These are phyloP conservation scores for Suhomyces anneliseae DNA, from an alignment of 1,139 yeast genomes.

Conservation along the genomic window DNA sequence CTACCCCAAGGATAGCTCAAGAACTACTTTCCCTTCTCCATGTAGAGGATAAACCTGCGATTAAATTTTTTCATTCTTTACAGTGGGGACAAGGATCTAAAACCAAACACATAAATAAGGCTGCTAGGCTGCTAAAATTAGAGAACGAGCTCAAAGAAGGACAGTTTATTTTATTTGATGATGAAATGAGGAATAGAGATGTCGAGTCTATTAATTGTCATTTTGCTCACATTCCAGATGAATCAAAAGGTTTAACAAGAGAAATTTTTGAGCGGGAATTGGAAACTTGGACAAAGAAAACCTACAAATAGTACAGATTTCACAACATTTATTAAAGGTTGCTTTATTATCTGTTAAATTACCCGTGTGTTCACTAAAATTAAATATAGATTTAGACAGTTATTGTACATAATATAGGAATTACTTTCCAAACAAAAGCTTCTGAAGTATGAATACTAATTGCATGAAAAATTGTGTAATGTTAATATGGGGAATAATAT, in stretches of 20 bases:
- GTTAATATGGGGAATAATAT: constrained; percentile 21
- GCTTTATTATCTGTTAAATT: too few relatives aligned
- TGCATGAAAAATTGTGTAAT: constrained; percentile 21
- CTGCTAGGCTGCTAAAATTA: constrained; percentile 41
- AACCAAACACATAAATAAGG: constrained; percentile 52
- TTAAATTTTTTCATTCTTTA: constrained; percentile 47
- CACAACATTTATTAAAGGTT: too few relatives aligned
- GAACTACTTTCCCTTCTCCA: constrained; percentile 50
- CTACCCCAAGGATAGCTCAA: constrained; percentile 62
- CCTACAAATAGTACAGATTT: not conserved
- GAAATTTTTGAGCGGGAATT: constrained; percentile 47
- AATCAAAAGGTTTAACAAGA: constrained; percentile 51
- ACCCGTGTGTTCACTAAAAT: too few relatives aligned
- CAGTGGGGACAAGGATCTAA: constrained; percentile 76
- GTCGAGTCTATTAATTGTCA: constrained; percentile 62
- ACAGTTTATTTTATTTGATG: constrained; percentile 66
- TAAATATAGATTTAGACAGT: too few relatives aligned
- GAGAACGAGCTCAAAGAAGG: constrained; percentile 43
- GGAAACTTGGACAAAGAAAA: constrained; percentile 29
- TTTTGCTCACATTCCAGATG: constrained; percentile 52
- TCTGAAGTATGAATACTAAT: constrained; percentile 1
- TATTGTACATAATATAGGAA: too few relatives aligned
- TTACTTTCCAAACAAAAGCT: not conserved
- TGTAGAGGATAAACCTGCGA: constrained; percentile 49
- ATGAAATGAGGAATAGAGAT: constrained; percentile 65